These are phyloP conservation scores for Dimargaris cristalligena DNA, from an alignment of 192 early-diverging fungal species.

Conservation along the genomic window DNA sequence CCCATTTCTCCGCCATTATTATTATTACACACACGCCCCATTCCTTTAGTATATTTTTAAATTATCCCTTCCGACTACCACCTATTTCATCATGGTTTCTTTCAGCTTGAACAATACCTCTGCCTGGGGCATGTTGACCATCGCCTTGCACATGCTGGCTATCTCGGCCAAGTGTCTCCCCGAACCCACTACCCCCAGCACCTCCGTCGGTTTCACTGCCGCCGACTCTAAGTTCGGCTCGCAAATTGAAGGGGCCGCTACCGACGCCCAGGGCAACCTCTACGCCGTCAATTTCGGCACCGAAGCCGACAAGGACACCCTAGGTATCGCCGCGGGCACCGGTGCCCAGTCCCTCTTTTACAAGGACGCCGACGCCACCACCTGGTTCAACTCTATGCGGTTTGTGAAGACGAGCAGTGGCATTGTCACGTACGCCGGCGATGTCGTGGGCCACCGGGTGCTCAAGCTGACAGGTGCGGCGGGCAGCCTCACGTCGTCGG, in stretches of 20 bases:
- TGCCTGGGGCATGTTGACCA: background rate
- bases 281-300: slow-evolving; percentile 27
- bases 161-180: background rate
- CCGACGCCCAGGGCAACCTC: slow-evolving; percentile 27
- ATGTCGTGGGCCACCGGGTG: slow-evolving; percentile 23
- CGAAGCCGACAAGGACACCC: slow-evolving; percentile 1
- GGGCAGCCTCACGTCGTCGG: slow-evolving; percentile 7
- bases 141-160: background rate
- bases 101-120: background rate
- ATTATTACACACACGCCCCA: too few relatives aligned
- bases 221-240: slow-evolving; percentile 24
- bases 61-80: background rate
- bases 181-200: background rate
- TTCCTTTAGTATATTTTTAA: too few relatives aligned
- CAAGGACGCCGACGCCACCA: slow-evolving; percentile 11
- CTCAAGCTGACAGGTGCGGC: slow-evolving; percentile 17
- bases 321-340: slow-evolving; percentile 12
- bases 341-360: slow-evolving; percentile 17
- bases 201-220: slow-evolving; percentile 18
- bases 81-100: background rate
- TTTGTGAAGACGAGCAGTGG: slow-evolving; percentile 16
- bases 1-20: too few relatives aligned
- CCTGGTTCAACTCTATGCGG: slow-evolving; percentile 32
- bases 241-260: slow-evolving; percentile 33
- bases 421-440: slow-evolving; percentile 22